A percentile compares a stretch with the other conserved stretches of the same genome.
Evolutionary conservation across 441 rosid species (phyloP).

Genomic region (Dalechampia spathulata): DNA sequence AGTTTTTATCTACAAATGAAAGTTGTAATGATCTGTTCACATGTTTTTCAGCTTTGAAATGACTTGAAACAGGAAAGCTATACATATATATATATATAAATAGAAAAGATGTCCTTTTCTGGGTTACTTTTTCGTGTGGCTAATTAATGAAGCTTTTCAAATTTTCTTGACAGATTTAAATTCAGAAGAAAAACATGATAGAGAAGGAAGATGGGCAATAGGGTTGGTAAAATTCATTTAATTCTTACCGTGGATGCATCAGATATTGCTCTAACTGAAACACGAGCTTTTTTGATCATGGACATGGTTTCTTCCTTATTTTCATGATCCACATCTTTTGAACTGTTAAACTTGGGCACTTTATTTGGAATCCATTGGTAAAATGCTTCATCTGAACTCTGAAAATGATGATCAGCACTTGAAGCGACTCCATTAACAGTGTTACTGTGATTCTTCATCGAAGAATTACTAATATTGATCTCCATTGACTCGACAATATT

Average conservation of each 20-base stretch:
- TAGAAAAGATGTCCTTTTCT: background rate
- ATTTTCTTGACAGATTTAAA: background rate
- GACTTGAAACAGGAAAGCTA: no score
- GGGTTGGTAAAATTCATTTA: no score
- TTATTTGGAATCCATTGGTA: slow-evolving; percentile 44
- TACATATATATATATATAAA: no score
- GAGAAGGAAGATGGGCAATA: background rate
- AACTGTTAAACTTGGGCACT: slow-evolving; percentile 23
- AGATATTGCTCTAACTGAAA: slow-evolving; percentile 87
- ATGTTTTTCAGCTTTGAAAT: no score
- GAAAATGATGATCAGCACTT: slow-evolving; percentile 16
- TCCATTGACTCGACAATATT: slow-evolving; percentile 36
- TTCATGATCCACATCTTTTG: slow-evolving; percentile 34
- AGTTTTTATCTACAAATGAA: no score
- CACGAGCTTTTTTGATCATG: slow-evolving; percentile 81
- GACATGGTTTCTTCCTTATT: slow-evolving; percentile 53
- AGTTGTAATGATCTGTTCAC: no score
- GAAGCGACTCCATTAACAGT: background rate
- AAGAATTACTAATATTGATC: background rate
- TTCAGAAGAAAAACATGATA: background rate
- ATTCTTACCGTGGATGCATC: slow-evolving; percentile 77
- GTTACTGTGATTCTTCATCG: background rate
- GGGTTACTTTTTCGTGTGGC: background rate
- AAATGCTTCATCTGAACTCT: slow-evolving; percentile 36
- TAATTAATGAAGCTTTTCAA: background rate